Evolutionary conservation across 345 rosid species (phyloP).

Genomic region (Brassica incana): DNA sequence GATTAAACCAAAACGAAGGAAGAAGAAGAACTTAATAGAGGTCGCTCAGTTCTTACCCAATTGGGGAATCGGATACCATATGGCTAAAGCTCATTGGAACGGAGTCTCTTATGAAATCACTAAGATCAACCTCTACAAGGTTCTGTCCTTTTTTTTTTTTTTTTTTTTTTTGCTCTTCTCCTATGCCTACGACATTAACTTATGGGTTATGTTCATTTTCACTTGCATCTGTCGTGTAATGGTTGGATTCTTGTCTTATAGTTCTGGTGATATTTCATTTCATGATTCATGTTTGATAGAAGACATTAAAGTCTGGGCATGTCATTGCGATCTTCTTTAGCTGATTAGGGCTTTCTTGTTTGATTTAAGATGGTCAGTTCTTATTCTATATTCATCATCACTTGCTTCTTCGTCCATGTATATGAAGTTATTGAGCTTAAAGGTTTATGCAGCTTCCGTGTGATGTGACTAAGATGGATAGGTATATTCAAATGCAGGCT

Average conservation of each 20-base stretch:
- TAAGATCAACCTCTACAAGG: slow-evolving; percentile 95
- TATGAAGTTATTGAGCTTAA: too few species aligned
- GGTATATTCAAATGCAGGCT: slow-evolving; percentile 46
- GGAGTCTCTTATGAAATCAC: slow-evolving; percentile 87
- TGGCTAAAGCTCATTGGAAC: slow-evolving; percentile 95
- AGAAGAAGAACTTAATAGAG: slow-evolving; percentile 94
- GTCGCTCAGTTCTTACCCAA: slow-evolving; percentile 90
- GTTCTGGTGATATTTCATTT: neutral
- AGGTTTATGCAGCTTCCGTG: too few species aligned
- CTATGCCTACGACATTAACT: too few species aligned
- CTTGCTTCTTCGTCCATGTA: too few species aligned
- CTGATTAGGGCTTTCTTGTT: slow-evolving; percentile 21
- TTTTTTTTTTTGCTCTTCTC: too few species aligned
- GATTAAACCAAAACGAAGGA: slow-evolving; percentile 54
- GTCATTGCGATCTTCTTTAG: neutral
- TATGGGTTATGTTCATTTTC: too few species aligned
- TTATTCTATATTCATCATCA: neutral
- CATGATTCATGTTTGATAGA: neutral
- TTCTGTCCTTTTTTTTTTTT: neutral
- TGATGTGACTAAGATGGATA: neutral
- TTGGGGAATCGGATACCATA: slow-evolving; percentile 90
- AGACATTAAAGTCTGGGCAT: neutral
- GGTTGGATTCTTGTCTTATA: too few species aligned
- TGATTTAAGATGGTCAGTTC: slow-evolving; percentile 64
- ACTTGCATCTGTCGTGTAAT: too few species aligned